Evolutionary conservation across 2,329 filamentous ascomycete species (phyloP), one percentile per base, ranked within the genome.

Genomic region (Pyrenophora teres): DNA sequence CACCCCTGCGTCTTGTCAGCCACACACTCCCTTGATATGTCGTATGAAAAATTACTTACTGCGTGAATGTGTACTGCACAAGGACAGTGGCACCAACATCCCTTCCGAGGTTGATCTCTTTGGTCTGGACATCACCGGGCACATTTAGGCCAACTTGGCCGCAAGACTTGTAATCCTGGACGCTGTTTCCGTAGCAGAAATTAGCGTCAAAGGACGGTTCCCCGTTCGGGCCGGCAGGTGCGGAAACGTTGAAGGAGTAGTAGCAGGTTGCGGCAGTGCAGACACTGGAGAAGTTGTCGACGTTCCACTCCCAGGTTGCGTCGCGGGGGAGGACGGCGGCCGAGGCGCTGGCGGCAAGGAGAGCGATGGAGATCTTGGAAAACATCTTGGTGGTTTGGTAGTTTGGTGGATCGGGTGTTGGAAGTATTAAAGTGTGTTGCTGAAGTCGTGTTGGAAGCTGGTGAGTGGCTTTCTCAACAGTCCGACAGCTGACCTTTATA

Each of bases 241-340:
- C 56, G 13, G 59, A 51, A 3, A 65, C 51, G 35, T 54, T 58
- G 35, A 64, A 60, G 35, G 39, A 50, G 46, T 65, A 65, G 40
- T 54, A 49, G 43, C 64, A 67, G 2, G 56, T 59, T 15, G 62
- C 56, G 25, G 61, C 59, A 23, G 46, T 60, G 49, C 62, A 65
- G 35, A 50, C 54, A 40, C 57, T 64, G 32, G 52, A 58, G 51
- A 59, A 62, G 38, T 41, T 38, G 10, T 48, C 43, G 21, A 67
- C 46, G 9, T 39, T n/a, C 59, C 64, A 67, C n/a, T 52, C 45
- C 50, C 52, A 65, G 9, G 46, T 25, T 27, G 31, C 31, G 21
- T 12, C 25, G 15, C 30, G 32, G 7, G 56, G 27, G 5, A 52
- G n/a, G 2, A 52, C 19, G 12, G 43, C 47, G 16, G 54, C 53